Conservation (phyloP, 2,329 filamentous ascomycete species). For the Ophiocordyceps australis region DNA sequence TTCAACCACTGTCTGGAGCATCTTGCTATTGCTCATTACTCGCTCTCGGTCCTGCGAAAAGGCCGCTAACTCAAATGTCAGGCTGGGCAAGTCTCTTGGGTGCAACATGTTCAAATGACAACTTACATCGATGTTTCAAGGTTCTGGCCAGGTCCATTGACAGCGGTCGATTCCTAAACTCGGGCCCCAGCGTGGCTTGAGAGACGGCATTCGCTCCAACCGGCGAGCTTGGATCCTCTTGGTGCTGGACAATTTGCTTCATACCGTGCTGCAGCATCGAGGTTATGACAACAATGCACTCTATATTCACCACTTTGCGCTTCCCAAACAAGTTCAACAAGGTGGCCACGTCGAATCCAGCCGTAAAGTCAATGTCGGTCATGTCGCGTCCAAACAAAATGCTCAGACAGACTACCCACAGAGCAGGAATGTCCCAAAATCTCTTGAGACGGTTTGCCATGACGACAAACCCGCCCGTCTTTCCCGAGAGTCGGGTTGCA, state of each 20-base stretch:
- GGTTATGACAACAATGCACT: constrained; percentile 62
- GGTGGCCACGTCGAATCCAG: constrained; percentile 54
- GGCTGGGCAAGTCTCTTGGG: too few species aligned
- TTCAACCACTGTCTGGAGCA: constrained; percentile 59
- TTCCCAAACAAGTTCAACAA: constrained; percentile 58
- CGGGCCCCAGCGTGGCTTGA: constrained; percentile 1
- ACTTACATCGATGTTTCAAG: constrained; percentile 34
- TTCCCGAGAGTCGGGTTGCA: constrained; percentile 64
- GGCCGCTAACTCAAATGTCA: constrained; percentile 6
- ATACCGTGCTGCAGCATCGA: constrained; percentile 79
- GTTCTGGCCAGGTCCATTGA: constrained; percentile 51
- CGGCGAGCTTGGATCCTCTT: constrained; percentile 40
- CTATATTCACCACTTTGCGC: constrained; percentile 53
- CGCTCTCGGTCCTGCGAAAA: constrained; percentile 23
- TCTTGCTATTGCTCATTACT: constrained; percentile 32
- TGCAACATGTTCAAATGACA: too few species aligned
- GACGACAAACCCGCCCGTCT: constrained; percentile 75
- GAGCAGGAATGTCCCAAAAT: constrained; percentile 72
- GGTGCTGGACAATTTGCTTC: constrained; percentile 46
- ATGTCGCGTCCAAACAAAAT: constrained; percentile 78
- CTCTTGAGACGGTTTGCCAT: constrained; percentile 66
- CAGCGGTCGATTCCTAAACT: constrained; percentile 24
- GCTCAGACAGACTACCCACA: constrained; percentile 81
- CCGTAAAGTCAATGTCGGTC: constrained; percentile 52
- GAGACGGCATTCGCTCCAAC: constrained; percentile 5